Conservation (phyloP, 1,139 yeast species). For the Geotrichum australiense region DNA sequence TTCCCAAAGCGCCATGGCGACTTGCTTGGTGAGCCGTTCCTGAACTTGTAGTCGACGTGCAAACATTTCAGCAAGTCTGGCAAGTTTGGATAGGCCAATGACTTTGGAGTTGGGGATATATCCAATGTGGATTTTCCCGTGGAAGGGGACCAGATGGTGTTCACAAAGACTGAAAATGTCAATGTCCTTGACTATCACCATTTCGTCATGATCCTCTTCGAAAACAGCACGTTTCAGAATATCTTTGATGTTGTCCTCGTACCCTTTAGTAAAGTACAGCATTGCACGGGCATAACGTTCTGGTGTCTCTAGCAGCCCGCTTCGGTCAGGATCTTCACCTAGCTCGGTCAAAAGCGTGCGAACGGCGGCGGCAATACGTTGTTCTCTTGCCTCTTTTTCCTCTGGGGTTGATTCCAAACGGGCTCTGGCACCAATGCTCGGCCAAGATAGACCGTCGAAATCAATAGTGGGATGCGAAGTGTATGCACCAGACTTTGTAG, state of each 20-base stretch:
- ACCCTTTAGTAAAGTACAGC: slow-evolving; percentile 92
- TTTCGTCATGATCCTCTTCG: slow-evolving; percentile 97
- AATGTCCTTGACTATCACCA: slow-evolving; percentile 95
- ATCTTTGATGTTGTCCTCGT: slow-evolving; percentile 74
- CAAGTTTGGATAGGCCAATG: slow-evolving; percentile 88
- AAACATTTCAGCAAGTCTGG: slow-evolving; percentile 95
- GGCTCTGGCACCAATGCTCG: slow-evolving; percentile 75
- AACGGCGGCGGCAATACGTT: slow-evolving; percentile 78
- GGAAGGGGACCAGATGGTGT: slow-evolving; percentile 95
- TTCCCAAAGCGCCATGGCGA: slow-evolving; percentile 91
- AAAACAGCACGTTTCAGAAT: slow-evolving; percentile 93
- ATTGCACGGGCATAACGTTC: slow-evolving; percentile 94
- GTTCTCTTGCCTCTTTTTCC: slow-evolving; percentile 55
- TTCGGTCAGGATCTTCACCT: slow-evolving; percentile 87
- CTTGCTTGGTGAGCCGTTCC: slow-evolving; percentile 92
- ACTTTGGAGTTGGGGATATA: slow-evolving; percentile 93
- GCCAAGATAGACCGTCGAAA: slow-evolving; percentile 90
- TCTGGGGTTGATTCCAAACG: slow-evolving; percentile 62
- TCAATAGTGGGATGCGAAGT: slow-evolving; percentile 82
- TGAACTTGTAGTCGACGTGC: slow-evolving; percentile 93
- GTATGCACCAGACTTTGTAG: slow-evolving; percentile 47
- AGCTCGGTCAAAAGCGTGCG: slow-evolving; percentile 72
- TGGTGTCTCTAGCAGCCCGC: slow-evolving; percentile 91
- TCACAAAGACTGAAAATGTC: slow-evolving; percentile 91
- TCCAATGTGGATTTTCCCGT: slow-evolving; percentile 94